A percentile compares a stretch with the other conserved stretches of the same genome.
Evolutionary conservation across 2,329 filamentous ascomycete species (phyloP).

Genomic region (Aspergillus fructus): DNA sequence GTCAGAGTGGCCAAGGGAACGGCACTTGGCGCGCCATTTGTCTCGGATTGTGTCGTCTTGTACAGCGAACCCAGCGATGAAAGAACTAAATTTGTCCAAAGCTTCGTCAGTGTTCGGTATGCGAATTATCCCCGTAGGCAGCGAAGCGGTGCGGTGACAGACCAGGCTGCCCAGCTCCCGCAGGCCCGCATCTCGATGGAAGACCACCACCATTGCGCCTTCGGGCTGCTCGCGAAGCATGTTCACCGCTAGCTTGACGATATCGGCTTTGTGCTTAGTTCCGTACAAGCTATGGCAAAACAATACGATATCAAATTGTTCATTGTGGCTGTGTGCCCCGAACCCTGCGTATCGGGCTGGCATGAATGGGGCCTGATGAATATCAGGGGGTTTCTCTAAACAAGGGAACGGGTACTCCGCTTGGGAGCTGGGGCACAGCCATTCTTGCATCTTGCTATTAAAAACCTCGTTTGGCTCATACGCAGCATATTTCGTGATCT

Average conservation of each 20-base stretch:
- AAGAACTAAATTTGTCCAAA: slow-evolving; percentile 53
- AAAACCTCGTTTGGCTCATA: slow-evolving; percentile 55
- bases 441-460: slow-evolving; percentile 45
- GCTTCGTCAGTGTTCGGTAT: slow-evolving; percentile 47
- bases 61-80: slow-evolving; percentile 50
- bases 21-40: slow-evolving; percentile 57
- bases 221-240: slow-evolving; percentile 43
- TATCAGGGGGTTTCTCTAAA: slow-evolving; percentile 4
- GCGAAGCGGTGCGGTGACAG: slow-evolving; percentile 48
- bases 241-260: slow-evolving; percentile 50
- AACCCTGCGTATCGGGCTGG: slow-evolving; percentile 20
- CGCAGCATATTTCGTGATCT: slow-evolving; percentile 52
- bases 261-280: slow-evolving; percentile 49
- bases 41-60: slow-evolving; percentile 34
- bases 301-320: slow-evolving; percentile 56
- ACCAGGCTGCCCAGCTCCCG: slow-evolving; percentile 48
- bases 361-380: slow-evolving; percentile 11
- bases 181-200: slow-evolving; percentile 53
- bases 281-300: slow-evolving; percentile 67
- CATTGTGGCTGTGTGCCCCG: slow-evolving; percentile 15
- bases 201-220: slow-evolving; percentile 49
- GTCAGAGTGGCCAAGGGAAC: slow-evolving; percentile 40
- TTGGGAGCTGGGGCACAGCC: slow-evolving; percentile 34
- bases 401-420: slow-evolving; percentile 17
- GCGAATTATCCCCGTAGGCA: slow-evolving; percentile 44